A percentile compares a stretch with the other conserved stretches of the same genome.
Conservation (phyloP, 805 yeast genomes). For the Saccharomycopsis fodiens region DNA sequence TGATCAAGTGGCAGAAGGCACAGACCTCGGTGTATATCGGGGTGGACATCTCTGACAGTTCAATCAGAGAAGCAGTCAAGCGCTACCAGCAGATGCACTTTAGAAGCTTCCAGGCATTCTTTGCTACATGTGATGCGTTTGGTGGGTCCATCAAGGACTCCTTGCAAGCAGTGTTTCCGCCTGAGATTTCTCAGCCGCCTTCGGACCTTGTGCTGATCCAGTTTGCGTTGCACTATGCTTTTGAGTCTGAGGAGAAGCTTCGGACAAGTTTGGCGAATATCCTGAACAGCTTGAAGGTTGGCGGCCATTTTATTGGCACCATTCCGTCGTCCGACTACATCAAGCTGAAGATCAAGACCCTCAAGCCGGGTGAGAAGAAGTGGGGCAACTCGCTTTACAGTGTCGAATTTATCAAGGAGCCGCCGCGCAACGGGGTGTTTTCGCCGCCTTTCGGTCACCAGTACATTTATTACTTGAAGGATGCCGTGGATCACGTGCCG, state of each 20-base stretch:
- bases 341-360: slow-evolving; percentile 51
- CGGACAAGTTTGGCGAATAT: slow-evolving; percentile 68
- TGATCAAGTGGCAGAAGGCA: slow-evolving; percentile 79
- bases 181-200: slow-evolving; percentile 47
- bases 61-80: slow-evolving; percentile 75
- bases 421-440: slow-evolving; percentile 71
- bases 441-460: slow-evolving; percentile 63
- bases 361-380: slow-evolving; percentile 42
- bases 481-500: slow-evolving; percentile 95
- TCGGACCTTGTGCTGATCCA: slow-evolving; percentile 87
- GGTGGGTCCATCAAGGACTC: slow-evolving; percentile 60
- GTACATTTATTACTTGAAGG: slow-evolving; percentile 74
- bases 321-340: slow-evolving; percentile 89
- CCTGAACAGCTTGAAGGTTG: slow-evolving; percentile 63
- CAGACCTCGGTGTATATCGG: slow-evolving; percentile 75
- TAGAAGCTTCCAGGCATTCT: slow-evolving; percentile 60
- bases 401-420: slow-evolving; percentile 65
- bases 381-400: slow-evolving; percentile 86
- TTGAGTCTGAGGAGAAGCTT: slow-evolving; percentile 76
- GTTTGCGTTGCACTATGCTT: slow-evolving; percentile 92
- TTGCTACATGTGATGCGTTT: slow-evolving; percentile 91
- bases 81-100: slow-evolving; percentile 55
- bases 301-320: slow-evolving; percentile 89
- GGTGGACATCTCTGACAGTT: slow-evolving; percentile 83
- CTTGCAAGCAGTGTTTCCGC: slow-evolving; percentile 60